Percentiles rank a stretch among this genome's conserved stretches.
These are phyloP conservation scores for Guillardia theta DNA, from an alignment of 78 protist species.

Conservation along the genomic window DNA sequence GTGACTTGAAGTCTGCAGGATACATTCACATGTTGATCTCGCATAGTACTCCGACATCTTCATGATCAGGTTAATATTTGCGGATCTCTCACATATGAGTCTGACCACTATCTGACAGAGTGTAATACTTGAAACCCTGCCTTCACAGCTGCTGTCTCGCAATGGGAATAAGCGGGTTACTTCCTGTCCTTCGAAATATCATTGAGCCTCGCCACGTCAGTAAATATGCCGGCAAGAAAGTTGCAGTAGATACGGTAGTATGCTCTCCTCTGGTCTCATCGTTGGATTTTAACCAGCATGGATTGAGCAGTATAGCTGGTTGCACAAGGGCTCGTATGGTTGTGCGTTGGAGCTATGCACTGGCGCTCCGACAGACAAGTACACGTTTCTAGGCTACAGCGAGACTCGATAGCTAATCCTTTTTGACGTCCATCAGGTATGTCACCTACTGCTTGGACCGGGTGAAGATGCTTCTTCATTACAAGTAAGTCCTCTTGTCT, in stretches of 20 bases:
- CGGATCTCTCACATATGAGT: too few species aligned
- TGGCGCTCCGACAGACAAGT: constrained; percentile 35
- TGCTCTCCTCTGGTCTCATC: neutral
- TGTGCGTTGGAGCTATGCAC: constrained; percentile 34
- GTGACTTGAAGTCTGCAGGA: too few species aligned
- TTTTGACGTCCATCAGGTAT: neutral
- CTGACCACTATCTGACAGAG: too few species aligned
- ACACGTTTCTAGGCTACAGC: too few species aligned
- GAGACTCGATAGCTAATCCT: too few species aligned
- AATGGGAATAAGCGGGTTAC: neutral
- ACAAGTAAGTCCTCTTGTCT: neutral
- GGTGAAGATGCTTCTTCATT: neutral
- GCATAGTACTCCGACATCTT: too few species aligned
- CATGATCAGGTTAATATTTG: too few species aligned
- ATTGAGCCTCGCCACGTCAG: neutral
- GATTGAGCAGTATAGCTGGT: constrained; percentile 43
- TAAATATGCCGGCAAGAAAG: neutral
- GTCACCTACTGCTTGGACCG: neutral
- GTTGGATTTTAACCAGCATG: too few species aligned
- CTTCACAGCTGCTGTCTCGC: too few species aligned
- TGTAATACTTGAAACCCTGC: too few species aligned
- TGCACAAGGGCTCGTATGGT: neutral
- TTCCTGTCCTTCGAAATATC: neutral
- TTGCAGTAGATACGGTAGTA: constrained; percentile 27
- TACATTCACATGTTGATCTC: too few species aligned